Evolutionary conservation across 495 filamentous ascomycete species (phyloP).

Genomic region (Cudoniella acicularis): DNA sequence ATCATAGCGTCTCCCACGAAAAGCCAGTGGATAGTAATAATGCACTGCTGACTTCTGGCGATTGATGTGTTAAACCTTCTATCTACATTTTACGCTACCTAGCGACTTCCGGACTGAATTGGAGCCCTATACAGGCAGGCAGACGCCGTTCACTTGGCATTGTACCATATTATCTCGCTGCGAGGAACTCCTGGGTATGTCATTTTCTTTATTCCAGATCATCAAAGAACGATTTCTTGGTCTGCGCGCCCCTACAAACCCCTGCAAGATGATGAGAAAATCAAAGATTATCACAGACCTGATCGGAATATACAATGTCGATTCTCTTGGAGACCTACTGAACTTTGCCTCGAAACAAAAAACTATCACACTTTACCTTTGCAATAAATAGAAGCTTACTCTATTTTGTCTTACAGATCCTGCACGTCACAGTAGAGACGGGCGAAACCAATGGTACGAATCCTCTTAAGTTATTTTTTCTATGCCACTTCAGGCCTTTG

Average conservation of each 20-base stretch:
- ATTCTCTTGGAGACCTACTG: conserved; percentile 34
- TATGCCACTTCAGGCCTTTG: too few relatives aligned
- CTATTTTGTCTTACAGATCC: too few relatives aligned
- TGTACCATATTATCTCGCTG: too few relatives aligned
- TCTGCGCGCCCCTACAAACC: neutral
- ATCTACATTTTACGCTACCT: neutral
- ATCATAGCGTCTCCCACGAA: too few relatives aligned
- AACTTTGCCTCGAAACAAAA: neutral
- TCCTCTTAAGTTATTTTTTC: too few relatives aligned
- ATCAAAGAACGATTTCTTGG: too few relatives aligned
- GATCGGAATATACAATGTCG: conserved; percentile 51
- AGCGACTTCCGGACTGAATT: neutral
- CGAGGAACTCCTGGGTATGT: neutral
- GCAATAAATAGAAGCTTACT: neutral
- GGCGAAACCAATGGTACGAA: too few relatives aligned
- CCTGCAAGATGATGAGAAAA: conserved; percentile 43
- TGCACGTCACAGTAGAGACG: too few relatives aligned
- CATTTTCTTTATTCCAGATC: neutral
- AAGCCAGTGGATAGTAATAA: too few relatives aligned
- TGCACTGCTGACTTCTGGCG: too few relatives aligned
- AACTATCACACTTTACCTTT: neutral
- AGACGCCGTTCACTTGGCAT: too few relatives aligned
- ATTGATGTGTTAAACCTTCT: neutral
- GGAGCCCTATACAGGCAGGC: too few relatives aligned
- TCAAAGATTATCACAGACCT: conserved; percentile 48